Base-by-base conservation (phyloP, 148 eudicot genomes). In the Salicornia ramosissima region DNA sequence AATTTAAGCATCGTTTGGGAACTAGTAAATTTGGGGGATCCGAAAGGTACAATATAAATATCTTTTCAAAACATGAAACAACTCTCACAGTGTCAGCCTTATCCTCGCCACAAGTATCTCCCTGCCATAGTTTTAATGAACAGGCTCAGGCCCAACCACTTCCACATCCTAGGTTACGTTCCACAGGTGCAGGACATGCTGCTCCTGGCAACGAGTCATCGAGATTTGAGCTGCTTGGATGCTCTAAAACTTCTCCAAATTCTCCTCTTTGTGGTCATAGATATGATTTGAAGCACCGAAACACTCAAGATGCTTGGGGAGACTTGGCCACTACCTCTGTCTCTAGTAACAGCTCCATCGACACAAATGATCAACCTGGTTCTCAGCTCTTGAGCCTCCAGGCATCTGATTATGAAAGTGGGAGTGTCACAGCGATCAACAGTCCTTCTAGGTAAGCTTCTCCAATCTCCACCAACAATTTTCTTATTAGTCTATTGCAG, bases 61-160 rank as follows among this genome's bases (percentile, higher is more conserved):
- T 72, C 33, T 72, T 77, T 75, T 87, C 88, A 67, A 89, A 82
- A 52, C 82, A 64, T 63, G 86, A 83, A 36, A 71, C 42, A 34
- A 10, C 83, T 71, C 59, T 63, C 18, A 85, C 95, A 26, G 77
- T 77, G 33, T 82, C 86, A 40, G 81, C 86, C 74, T 85, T 88
- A 56, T 68, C 88, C 83, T 72, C 98, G 86, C 72, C 83, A 86
- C 57, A 83, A 81, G 97, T 86, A 18, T 79, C 87, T 51, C 81
- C 87, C 74, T 94, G 97, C 77, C 97, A 94, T 53, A 90, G 99
- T 73, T 94, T 94, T 71, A 73, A 74, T 46, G 90, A 87, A 66
- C 77, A 87, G 65, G 80, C 90, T 70, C 79, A 42, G 65, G 79
- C 91, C 39, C 94, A 90, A 69, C 91, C 91, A 39, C 90, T 90